These are phyloP conservation scores for Penicillium expansum DNA, from an alignment of 2,329 filamentous ascomycete species.

Conservation along the genomic window DNA sequence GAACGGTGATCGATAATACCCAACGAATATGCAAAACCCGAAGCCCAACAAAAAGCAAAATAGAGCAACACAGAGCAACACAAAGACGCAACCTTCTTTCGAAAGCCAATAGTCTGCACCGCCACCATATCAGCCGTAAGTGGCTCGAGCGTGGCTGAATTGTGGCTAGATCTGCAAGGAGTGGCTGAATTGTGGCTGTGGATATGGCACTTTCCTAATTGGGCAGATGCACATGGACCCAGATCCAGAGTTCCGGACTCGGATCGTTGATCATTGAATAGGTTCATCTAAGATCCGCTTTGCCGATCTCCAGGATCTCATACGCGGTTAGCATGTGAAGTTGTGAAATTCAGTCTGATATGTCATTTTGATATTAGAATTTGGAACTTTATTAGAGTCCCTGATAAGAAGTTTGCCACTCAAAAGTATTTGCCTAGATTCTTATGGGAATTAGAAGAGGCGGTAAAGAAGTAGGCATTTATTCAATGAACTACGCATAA, in stretches of 20 bases:
- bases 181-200: constrained; percentile 25
- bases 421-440: not conserved
- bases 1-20: not conserved
- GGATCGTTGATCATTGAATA: not conserved
- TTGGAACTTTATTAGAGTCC: not conserved
- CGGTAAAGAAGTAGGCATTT: not conserved
- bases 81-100: constrained; percentile 7
- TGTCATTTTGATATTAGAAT: constrained; percentile 10
- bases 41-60: constrained; percentile 14
- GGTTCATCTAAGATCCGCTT: not conserved
- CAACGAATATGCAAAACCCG: not conserved
- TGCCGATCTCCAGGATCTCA: not conserved
- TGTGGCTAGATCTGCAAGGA: constrained; percentile 20
- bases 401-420: not conserved
- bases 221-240: not conserved
- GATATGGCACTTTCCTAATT: constrained; percentile 10
- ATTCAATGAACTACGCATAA: not conserved
- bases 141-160: constrained; percentile 10
- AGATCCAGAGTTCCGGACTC: not conserved
- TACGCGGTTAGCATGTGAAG: not conserved
- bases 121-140: constrained; percentile 16
- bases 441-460: too few species aligned
- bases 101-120: constrained; percentile 13
- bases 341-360: constrained; percentile 12
- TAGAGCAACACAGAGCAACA: constrained; percentile 2